phyloP scores from a whole-genome alignment of 2,329 filamentous ascomycete species.

The Hirsutella minnesotensis region DNA sequence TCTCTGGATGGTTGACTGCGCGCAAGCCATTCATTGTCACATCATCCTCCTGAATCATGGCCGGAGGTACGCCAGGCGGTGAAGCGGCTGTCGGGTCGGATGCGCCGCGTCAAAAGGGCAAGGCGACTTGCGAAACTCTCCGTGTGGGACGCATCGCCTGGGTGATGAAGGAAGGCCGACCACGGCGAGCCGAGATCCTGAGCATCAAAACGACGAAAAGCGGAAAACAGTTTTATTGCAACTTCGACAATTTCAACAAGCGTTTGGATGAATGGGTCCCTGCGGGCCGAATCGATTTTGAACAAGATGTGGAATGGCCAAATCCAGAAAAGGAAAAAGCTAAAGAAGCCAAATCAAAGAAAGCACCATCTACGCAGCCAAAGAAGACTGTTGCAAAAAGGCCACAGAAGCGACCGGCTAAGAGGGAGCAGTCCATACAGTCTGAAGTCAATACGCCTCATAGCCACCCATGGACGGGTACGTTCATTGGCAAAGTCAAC shows the following conservation, averaged over 20 bases:
- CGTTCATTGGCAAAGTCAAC: conserved; percentile 18
- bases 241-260: conserved; percentile 98
- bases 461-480: conserved; percentile 41
- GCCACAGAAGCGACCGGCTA: too few relatives aligned
- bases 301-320: conserved; percentile 92
- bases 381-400: conserved; percentile 43
- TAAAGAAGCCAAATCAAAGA: conserved; percentile 67
- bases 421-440: conserved; percentile 47
- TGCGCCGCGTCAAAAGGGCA: conserved; percentile 56
- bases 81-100: conserved; percentile 46
- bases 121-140: conserved; percentile 75
- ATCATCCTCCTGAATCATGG: conserved; percentile 34
- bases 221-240: conserved; percentile 83
- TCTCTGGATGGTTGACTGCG: too few relatives aligned
- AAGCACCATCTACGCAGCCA: conserved; percentile 37
- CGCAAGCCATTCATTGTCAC: too few relatives aligned
- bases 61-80: conserved; percentile 32
- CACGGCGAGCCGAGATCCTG: conserved; percentile 90
- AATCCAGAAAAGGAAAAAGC: conserved; percentile 73
- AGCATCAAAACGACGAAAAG: conserved; percentile 86
- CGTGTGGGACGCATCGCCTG: conserved; percentile 47
- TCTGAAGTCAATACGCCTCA: too few relatives aligned
- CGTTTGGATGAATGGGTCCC: conserved; percentile 76
- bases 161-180: conserved; percentile 63
- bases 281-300: conserved; percentile 70